A percentile compares a stretch with the other conserved stretches of the same genome.
phyloP scores from a whole-genome alignment of 257 asterid genomes.

The Agastache rugosa region DNA sequence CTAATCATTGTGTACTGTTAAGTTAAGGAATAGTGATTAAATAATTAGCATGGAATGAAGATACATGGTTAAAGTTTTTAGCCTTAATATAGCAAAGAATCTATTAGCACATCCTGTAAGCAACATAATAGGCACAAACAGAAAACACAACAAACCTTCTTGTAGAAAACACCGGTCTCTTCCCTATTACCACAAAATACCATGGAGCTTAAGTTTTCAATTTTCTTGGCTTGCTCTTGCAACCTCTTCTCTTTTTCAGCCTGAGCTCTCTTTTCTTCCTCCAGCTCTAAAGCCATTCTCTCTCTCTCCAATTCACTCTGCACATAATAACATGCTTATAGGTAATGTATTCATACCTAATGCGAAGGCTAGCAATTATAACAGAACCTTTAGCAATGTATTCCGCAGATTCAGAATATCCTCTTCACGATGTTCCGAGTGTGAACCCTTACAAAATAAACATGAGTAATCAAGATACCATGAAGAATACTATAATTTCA shows the following conservation, averaged over 20 bases:
- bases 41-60: too few relatives aligned
- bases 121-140: background rate
- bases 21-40: too few relatives aligned
- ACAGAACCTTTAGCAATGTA: conserved; percentile 82
- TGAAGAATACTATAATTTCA: conserved; percentile 30
- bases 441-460: conserved; percentile 63
- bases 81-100: too few relatives aligned
- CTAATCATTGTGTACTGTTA: too few relatives aligned
- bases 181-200: conserved; percentile 77
- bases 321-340: conserved; percentile 29
- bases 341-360: conserved; percentile 10
- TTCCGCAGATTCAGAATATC: conserved; percentile 85
- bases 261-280: conserved; percentile 96
- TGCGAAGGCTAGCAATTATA: conserved; percentile 32
- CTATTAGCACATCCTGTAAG: too few relatives aligned
- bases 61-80: too few relatives aligned
- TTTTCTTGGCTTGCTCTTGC: conserved; percentile 92
- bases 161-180: conserved; percentile 59
- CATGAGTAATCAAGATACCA: conserved; percentile 42
- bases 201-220: conserved; percentile 91
- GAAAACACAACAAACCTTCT: conserved; percentile 59
- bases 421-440: conserved; percentile 87
- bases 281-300: conserved; percentile 91
- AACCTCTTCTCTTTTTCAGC: conserved; percentile 88
- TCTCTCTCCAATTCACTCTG: conserved; percentile 97